Percentiles rank a stretch among this genome's conserved stretches.
These are phyloP conservation scores for Lepraria neglecta DNA, from an alignment of 495 filamentous ascomycete species.

Conservation along the genomic window DNA sequence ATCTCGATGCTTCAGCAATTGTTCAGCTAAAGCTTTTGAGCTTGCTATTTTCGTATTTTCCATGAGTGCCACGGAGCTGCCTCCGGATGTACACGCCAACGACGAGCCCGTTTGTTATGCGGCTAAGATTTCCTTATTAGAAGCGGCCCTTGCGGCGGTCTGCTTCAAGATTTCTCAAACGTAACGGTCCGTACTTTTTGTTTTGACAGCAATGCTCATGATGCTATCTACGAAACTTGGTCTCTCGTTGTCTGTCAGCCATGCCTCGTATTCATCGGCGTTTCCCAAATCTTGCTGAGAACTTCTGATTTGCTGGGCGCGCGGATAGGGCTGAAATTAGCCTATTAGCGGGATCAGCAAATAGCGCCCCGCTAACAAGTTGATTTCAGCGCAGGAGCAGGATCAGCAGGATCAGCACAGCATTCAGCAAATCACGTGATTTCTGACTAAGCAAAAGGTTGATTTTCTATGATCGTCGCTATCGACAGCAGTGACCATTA, in stretches of 20 bases:
- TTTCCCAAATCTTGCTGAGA: no score
- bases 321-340: no score
- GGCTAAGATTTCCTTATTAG: slow-evolving; percentile 2
- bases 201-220: background rate
- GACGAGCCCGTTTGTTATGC: background rate
- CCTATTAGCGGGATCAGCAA: no score
- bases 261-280: slow-evolving; percentile 5
- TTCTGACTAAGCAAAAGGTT: no score
- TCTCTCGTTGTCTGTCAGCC: background rate
- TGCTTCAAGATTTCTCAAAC: slow-evolving; percentile 2
- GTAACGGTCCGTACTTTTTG: background rate
- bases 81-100: background rate
- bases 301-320: no score
- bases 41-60: slow-evolving; percentile 5
- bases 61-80: background rate
- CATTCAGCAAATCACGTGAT: no score
- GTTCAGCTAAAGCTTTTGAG: background rate
- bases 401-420: no score
- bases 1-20: background rate
- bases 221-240: background rate
- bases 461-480: no score
- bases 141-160: slow-evolving; percentile 1
- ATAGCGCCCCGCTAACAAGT: no score
- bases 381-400: no score
- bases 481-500: no score